Base-by-base conservation (phyloP, 371 early-diverging fungal genomes). In the Zychaea mexicana region DNA sequence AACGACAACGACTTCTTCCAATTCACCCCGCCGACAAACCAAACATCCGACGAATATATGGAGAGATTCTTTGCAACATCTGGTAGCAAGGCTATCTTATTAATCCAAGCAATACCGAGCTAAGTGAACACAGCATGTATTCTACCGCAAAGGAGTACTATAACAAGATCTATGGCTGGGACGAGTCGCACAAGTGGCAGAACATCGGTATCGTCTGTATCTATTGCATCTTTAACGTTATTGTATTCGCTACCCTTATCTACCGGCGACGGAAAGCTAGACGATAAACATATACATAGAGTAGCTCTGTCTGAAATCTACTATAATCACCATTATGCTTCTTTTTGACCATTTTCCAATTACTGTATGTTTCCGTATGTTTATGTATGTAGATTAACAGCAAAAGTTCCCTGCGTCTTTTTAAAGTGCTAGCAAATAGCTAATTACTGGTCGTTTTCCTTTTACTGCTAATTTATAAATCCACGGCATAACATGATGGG, bases 101-200 rank as follows among this genome's bases (percentile, higher is more conserved):
- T 31, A 68, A 83, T 67, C 75, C 77, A 3, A 62, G 55, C 7
- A 83, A 79, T 1, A 82, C 47, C 24, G 66, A 67, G 2, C 59
- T 64, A 15, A 89, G 90, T 70, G 57, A 77, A 36, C 90, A 86
- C 72, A 89, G 90, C 60, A 71, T 77, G 15, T 85, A 81, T 65
- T 42, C 31, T 6, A 61, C 65, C 5, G 89, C 88, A 8, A 77
- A 82, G 30, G 78, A 85, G 33, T 87, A 77, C 64, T 82, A 72
- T 59, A 52, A 53, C 0, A 22, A 32, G 4, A 45, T 19, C 17
- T 71, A 88, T 21, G 73, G 68, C 38, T 89, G 89, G 89, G 61
- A 65, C 58, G 85, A 76, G 60, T 69, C n/a, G 9, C 71, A 90
- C 64, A 81, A 87, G 31, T 92, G 88, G 87, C 78, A 87, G 58